These are phyloP conservation scores for Claviceps paspali DNA, from an alignment of 2,329 filamentous ascomycete species.

Conservation along the genomic window DNA sequence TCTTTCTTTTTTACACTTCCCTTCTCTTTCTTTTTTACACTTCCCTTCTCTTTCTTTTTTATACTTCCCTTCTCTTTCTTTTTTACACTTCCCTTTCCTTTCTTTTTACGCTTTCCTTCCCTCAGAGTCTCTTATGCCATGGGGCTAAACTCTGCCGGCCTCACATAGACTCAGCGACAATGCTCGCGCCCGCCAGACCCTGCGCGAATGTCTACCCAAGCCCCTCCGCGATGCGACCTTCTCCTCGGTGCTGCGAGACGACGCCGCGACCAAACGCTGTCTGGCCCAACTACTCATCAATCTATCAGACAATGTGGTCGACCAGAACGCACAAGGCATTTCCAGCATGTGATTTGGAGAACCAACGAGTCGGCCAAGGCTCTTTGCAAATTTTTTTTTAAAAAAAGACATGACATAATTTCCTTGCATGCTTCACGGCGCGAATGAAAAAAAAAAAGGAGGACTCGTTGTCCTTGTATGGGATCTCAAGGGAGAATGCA, in stretches of 20 bases:
- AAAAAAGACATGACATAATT: background rate
- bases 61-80: no score
- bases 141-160: background rate
- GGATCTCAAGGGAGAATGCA: background rate
- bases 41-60: no score
- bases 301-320: conserved; percentile 72
- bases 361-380: background rate
- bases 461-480: background rate
- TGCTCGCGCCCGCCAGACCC: conserved; percentile 81
- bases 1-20: no score
- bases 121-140: background rate
- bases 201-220: conserved; percentile 90
- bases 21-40: no score
- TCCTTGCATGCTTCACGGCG: conserved; percentile 2
- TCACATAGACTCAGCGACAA: conserved; percentile 72
- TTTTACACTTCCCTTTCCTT: no score
- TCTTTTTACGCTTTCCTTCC: no score
- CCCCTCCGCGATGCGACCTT: conserved; percentile 98
- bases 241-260: conserved; percentile 86
- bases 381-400: background rate
- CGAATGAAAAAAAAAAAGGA: background rate
- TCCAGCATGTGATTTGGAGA: conserved; percentile 18
- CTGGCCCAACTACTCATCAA: conserved; percentile 95
- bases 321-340: conserved; percentile 22
- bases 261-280: conserved; percentile 93